Evolutionary conservation across 345 rosid genomes (phyloP).

Genomic region (Lepidium sativum): DNA sequence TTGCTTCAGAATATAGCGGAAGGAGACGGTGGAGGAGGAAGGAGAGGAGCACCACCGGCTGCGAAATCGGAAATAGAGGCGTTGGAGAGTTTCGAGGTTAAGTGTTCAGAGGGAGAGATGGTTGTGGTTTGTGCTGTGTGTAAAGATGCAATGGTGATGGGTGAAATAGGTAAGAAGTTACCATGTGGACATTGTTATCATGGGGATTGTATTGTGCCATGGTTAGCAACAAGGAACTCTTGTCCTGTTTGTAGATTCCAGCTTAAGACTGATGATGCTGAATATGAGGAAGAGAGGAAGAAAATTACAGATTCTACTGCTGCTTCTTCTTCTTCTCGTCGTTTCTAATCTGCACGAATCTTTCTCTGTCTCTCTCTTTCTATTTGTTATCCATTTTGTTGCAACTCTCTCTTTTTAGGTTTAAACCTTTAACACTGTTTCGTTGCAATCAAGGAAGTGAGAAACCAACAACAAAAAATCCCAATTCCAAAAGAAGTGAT

Average conservation of each 20-base stretch:
- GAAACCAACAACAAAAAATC: background rate
- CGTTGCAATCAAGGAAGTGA: background rate
- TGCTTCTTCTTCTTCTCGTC: slow-evolving; percentile 3
- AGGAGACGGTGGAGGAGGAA: slow-evolving; percentile 32
- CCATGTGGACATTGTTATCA: slow-evolving; percentile 69
- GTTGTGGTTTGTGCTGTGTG: slow-evolving; percentile 46
- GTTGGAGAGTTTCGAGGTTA: slow-evolving; percentile 36
- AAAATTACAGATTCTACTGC: slow-evolving; percentile 20
- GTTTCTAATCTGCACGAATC: background rate
- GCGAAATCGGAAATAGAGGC: slow-evolving; percentile 37
- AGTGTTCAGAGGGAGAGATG: slow-evolving; percentile 18
- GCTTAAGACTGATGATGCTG: slow-evolving; percentile 57
- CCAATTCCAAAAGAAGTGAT: background rate
- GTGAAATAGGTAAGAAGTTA: slow-evolving; percentile 47
- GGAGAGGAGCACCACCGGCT: slow-evolving; percentile 72
- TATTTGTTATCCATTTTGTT: background rate
- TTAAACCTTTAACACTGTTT: background rate
- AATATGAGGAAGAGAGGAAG: slow-evolving; percentile 56
- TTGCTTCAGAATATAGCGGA: slow-evolving; percentile 62
- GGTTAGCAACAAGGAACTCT: slow-evolving; percentile 65
- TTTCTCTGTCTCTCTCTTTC: background rate
- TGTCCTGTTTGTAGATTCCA: slow-evolving; percentile 69
- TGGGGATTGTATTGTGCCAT: slow-evolving; percentile 56
- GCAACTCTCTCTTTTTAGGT: background rate
- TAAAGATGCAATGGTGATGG: slow-evolving; percentile 44